Percentiles rank a stretch among this genome's conserved stretches.
Conservation (phyloP, 208 protist genomes). For the Crithidia brevicula region DNA sequence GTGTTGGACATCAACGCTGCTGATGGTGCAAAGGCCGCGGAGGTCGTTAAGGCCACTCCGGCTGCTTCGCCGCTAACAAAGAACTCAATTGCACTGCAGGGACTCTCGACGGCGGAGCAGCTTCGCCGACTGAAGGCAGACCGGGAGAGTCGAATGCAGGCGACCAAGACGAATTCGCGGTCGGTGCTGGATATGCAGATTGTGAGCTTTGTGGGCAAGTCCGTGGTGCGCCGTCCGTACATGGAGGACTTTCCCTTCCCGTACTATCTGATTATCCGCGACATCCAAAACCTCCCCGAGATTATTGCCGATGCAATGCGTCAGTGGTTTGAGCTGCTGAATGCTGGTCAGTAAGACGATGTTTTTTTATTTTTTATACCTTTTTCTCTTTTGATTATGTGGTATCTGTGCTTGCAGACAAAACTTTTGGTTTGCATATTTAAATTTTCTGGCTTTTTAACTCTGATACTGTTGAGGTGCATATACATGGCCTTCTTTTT, state of each 20-base stretch:
- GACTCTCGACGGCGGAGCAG: constrained; percentile 76
- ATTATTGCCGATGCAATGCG: constrained; percentile 98
- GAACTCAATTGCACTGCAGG: constrained; percentile 53
- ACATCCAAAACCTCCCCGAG: constrained; percentile 96
- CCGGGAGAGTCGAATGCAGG: constrained; percentile 75
- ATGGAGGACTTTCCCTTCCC: constrained; percentile 99
- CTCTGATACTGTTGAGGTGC: too few species aligned
- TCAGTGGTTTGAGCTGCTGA: constrained; percentile 98
- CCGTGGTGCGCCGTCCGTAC: constrained; percentile 93
- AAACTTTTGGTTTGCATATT: neutral
- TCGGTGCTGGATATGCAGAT: constrained; percentile 90
- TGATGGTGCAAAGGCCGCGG: constrained; percentile 3
- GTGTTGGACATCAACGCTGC: constrained; percentile 91
- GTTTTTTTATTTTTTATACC: constrained; percentile 14
- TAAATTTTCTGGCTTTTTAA: constrained; percentile 16
- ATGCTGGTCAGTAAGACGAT: constrained; percentile 38
- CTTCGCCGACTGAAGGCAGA: constrained; percentile 89
- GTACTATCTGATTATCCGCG: constrained; percentile 99
- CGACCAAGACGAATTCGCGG: constrained; percentile 82
- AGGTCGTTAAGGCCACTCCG: neutral
- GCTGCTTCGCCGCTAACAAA: constrained; percentile 32
- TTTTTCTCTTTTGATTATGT: too few species aligned
- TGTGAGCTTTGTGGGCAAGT: constrained; percentile 83
- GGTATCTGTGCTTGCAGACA: neutral
- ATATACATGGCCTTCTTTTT: too few species aligned